These are phyloP conservation scores for Achaetomiella virescens DNA, from an alignment of 495 filamentous ascomycete species.

Conservation along the genomic window DNA sequence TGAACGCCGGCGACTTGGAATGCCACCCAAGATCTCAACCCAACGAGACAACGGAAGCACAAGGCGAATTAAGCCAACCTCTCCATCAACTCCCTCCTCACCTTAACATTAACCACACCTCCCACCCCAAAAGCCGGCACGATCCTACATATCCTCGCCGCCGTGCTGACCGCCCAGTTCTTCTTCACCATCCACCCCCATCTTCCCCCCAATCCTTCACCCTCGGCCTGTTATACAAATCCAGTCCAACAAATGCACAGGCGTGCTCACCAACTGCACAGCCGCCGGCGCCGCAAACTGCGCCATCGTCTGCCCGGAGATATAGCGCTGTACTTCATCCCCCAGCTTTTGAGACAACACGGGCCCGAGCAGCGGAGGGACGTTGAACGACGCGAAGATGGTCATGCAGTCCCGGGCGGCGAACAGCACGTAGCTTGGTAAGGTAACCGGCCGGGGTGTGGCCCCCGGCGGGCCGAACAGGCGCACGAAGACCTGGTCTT, in stretches of 20 bases:
- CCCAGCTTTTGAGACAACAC: constrained; percentile 49
- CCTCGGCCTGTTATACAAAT: constrained; percentile 73
- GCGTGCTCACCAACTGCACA: constrained; percentile 77
- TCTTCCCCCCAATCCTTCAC: constrained; percentile 43
- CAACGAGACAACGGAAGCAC: too few relatives aligned
- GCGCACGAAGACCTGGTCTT: constrained; percentile 79
- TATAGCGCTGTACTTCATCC: constrained; percentile 35
- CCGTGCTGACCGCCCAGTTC: constrained; percentile 72
- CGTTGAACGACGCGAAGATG: constrained; percentile 90
- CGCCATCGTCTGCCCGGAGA: constrained; percentile 52
- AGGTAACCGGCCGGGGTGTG: constrained; percentile 47
- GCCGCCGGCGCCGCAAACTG: constrained; percentile 77
- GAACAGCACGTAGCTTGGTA: constrained; percentile 71
- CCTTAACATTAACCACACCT: constrained; percentile 75
- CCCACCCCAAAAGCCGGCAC: constrained; percentile 92
- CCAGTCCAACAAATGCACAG: constrained; percentile 80
- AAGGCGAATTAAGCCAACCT: too few relatives aligned
- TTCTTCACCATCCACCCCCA: constrained; percentile 58
- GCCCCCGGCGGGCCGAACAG: constrained; percentile 62
- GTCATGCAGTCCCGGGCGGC: constrained; percentile 80
- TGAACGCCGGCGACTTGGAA: too few relatives aligned
- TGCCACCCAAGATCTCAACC: too few relatives aligned
- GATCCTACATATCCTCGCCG: constrained; percentile 83
- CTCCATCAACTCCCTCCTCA: constrained; percentile 53
- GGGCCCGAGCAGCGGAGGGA: constrained; percentile 72